Evolutionary conservation across 441 rosid species (phyloP).

Genomic region (Isatis lusitanica): DNA sequence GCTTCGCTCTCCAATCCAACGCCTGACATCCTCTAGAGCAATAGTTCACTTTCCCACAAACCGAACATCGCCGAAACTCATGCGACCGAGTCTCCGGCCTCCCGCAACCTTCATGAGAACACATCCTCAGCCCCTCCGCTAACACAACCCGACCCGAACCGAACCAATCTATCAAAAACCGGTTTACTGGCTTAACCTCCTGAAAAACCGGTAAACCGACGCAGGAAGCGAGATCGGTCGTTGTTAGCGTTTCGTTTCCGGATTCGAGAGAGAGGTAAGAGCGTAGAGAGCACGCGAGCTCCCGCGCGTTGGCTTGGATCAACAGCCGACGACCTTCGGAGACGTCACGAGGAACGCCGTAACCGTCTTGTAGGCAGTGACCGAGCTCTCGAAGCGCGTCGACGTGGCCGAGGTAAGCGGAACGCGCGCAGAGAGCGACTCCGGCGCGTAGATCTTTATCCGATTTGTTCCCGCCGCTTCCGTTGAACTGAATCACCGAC

Average conservation of each 20-base stretch:
- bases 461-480: conserved; percentile 71
- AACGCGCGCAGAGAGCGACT: conserved; percentile 73
- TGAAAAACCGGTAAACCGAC: conserved; percentile 45
- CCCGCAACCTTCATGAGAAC: conserved; percentile 80
- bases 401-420: conserved; percentile 71
- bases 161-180: conserved; percentile 75
- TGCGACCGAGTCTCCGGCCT: conserved; percentile 76
- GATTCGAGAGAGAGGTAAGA: conserved; percentile 33
- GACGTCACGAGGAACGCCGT: conserved; percentile 63
- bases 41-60: conserved; percentile 76
- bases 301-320: conserved; percentile 80
- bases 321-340: conserved; percentile 68
- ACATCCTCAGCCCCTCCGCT: conserved; percentile 46
- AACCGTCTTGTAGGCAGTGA: conserved; percentile 93
- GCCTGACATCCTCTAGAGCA: conserved; percentile 93
- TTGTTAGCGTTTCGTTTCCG: conserved; percentile 32
- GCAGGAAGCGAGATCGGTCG: conserved; percentile 34
- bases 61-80: conserved; percentile 85
- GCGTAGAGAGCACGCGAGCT: conserved; percentile 48
- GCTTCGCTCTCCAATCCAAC: conserved; percentile 79
- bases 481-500: conserved; percentile 88
- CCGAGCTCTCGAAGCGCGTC: conserved; percentile 87
- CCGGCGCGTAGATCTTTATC: conserved; percentile 79
- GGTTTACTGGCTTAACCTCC: conserved; percentile 68
- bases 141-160: conserved; percentile 34